A percentile compares a stretch with the other conserved stretches of the same genome.
phyloP scores from a whole-genome alignment of 1,284 basidiomycete species.

The Veloboletus limbatus region DNA sequence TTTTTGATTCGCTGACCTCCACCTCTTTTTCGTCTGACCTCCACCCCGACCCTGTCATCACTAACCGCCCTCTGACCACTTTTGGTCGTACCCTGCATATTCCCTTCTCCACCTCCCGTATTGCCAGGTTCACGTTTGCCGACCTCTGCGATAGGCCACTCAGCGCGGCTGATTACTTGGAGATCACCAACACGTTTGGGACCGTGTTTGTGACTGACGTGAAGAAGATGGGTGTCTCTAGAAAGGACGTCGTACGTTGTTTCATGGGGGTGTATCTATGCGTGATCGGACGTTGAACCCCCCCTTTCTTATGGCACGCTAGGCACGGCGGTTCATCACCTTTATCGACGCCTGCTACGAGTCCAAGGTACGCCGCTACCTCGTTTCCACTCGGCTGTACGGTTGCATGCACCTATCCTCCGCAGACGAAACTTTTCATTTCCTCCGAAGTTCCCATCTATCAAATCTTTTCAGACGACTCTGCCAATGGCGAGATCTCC shows the following conservation, averaged over 20 bases:
- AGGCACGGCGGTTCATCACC: slow-evolving; percentile 95
- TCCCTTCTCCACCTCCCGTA: slow-evolving; percentile 73
- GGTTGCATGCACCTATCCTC: not conserved
- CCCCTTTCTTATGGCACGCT: not conserved
- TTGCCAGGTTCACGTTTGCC: slow-evolving; percentile 87
- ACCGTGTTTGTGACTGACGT: slow-evolving; percentile 89
- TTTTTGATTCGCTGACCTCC: slow-evolving; percentile 73
- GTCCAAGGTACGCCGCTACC: slow-evolving; percentile 57
- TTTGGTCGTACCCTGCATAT: slow-evolving; percentile 88
- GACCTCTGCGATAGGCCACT: slow-evolving; percentile 89
- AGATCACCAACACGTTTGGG: slow-evolving; percentile 84
- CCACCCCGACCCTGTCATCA: slow-evolving; percentile 51
- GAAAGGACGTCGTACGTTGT: slow-evolving; percentile 78
- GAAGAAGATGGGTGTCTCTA: slow-evolving; percentile 83
- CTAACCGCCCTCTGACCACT: slow-evolving; percentile 68
- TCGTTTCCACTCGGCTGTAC: not conserved
- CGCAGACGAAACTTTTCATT: slow-evolving; percentile 82
- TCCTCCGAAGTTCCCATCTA: slow-evolving; percentile 89
- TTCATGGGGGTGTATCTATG: not conserved
- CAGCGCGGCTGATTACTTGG: slow-evolving; percentile 94
- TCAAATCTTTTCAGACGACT: slow-evolving; percentile 80
- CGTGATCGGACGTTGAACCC: not conserved
- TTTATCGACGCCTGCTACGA: slow-evolving; percentile 98
- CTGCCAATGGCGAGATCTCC: slow-evolving; percentile 46
- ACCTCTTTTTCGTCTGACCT: slow-evolving; percentile 32